Base-by-base conservation (phyloP, 345 rosid species). In the Salix suchowensis region DNA sequence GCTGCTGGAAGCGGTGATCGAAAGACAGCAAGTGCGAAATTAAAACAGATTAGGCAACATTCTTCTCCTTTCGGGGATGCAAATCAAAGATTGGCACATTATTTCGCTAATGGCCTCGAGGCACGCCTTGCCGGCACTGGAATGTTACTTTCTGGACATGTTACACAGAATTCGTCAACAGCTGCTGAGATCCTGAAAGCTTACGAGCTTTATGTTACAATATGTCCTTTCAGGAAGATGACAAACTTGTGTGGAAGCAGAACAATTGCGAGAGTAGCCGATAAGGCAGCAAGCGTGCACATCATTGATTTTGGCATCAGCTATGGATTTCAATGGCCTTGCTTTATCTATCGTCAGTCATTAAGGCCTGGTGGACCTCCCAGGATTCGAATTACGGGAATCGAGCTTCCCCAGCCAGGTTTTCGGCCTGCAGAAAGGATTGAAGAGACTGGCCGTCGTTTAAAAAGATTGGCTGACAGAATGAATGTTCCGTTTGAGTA, bases 301-400 rank as follows among this genome's bases (percentile, higher is more conserved):
- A 90, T 93, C 44, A 89, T 93, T 60, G 96, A 90, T 76, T 90
- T 93, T 30, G 97, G 97, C 12, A 86, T 91, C 50, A 84, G 86
- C 65, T 93, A 91, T 76, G 97, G 97, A 9, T 91, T 93, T 69
- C 97, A 93, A 34, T 93, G 96, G 97, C 96, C 97, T 68, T 90
- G 91, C 84, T 81, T 91, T 13, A 93, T 93, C 58, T 88, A 91
- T 48, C 85, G 85, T 0, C 74, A 90, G 19, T 86, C 97, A 0
- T 40, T 61, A 23, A 78, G 88, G 50, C 67, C 58, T 3, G 84
- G 73, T 16, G 91, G 90, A 36, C 91, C 96, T 46, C 90, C 94
- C 7, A 81, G 68, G 80, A 74, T 93, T 74, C 92, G 94, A 0
- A 87, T 93, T 32, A 93, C 97, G 0, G 96, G 93, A 26, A 86